phyloP scores from a whole-genome alignment of 306 rosid genomes.

The Crotalaria pallida region DNA sequence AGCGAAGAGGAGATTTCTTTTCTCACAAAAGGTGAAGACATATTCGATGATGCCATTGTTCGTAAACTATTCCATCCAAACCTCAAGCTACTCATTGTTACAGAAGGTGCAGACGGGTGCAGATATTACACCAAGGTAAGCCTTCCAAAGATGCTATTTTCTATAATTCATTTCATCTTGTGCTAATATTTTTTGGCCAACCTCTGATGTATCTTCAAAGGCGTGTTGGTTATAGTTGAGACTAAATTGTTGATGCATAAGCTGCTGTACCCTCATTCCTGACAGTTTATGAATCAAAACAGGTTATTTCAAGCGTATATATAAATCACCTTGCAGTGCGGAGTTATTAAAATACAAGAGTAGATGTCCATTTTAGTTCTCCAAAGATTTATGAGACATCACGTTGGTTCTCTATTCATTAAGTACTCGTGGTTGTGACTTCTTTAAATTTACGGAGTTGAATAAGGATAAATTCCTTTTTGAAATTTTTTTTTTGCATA shows the following conservation, averaged over 20 bases:
- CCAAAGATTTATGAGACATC: too few species aligned
- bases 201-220: background rate
- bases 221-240: background rate
- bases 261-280: background rate
- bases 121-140: constrained; percentile 90
- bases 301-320: background rate
- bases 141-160: constrained; percentile 11
- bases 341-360: background rate
- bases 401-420: too few species aligned
- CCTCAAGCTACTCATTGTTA: constrained; percentile 85
- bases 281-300: background rate
- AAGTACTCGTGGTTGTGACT: too few species aligned
- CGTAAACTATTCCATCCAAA: constrained; percentile 77
- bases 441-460: too few species aligned
- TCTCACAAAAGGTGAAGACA: constrained; percentile 82
- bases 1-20: constrained; percentile 90
- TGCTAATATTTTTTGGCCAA: background rate
- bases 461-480: too few species aligned
- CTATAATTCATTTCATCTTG: background rate
- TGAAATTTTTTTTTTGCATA: background rate
- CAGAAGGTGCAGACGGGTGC: constrained; percentile 94
- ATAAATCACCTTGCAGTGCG: background rate
- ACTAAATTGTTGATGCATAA: background rate
- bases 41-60: constrained; percentile 74
- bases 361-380: too few species aligned